Base-by-base conservation (phyloP, 2,329 filamentous ascomycete genomes). In the Fusarium staphyleae region DNA sequence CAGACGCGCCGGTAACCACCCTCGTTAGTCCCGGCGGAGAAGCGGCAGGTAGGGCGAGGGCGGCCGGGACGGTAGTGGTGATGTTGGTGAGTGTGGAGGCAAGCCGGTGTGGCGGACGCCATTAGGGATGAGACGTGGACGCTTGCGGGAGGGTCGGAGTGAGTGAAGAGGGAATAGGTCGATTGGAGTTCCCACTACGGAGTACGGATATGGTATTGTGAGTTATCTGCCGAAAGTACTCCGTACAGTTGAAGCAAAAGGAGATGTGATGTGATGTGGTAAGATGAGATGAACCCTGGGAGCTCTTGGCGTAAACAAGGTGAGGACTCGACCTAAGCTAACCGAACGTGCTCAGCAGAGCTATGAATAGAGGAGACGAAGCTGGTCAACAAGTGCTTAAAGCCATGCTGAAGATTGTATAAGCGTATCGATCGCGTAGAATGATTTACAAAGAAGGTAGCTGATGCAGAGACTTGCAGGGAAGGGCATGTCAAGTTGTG, bases 281-380 rank as follows among this genome's bases (percentile, higher is more conserved):
- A 34, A 44, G 42, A 58, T 53, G 40, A 54, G 52, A 60, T 39
- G 37, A 44, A 43, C 40, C 29, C 15, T 19, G 36, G 18, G 37
- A 26, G 46, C 4, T 40, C 46, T 58, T 55, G 51, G 53, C 48
- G 43, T 24, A 35, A 34, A 34, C 44, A 55, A 35, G 24, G 42
- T 26, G 19, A 42, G 40, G 19, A 16, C 36, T 33, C 24, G 26
- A 48, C 34, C 48, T 26, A 44, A 36, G 16, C 10, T 44, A 50
- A 36, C 30, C 32, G 29, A 48, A 44, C 36, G 14, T 41, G 51
- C 28, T 41, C 45, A 16, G 39, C 45, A 16, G 39, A 47, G 57
- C 36, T 54, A 62, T 48, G 32, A 55, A 52, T 40, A 52, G 60
- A 48, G 43, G 48, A 40, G 51, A 55, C 9, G 46, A 58, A 61